Evolutionary conservation across 2,329 filamentous ascomycete genomes (phyloP).

Genomic region (Pseudogymnoascus sp.): DNA sequence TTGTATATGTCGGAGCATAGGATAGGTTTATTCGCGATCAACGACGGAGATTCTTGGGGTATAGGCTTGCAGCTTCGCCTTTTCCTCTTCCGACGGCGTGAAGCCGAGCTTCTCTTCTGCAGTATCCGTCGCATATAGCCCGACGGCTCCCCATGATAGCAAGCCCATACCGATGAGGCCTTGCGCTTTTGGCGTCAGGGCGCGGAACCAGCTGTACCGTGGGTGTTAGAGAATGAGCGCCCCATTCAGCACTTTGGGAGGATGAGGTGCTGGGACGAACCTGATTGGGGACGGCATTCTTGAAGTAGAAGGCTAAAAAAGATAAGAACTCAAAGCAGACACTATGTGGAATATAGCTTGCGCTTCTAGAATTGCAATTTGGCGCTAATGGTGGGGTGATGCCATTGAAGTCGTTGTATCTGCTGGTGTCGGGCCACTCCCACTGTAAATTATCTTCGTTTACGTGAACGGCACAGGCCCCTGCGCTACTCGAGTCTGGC

Average conservation of each 20-base stretch:
- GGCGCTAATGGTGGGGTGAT: slow-evolving; percentile 3
- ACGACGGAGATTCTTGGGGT: slow-evolving; percentile 56
- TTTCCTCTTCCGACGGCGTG: slow-evolving; percentile 65
- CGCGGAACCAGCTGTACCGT: slow-evolving; percentile 55
- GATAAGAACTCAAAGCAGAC: neutral
- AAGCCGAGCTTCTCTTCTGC: slow-evolving; percentile 68
- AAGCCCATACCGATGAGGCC: slow-evolving; percentile 65
- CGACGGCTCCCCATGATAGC: slow-evolving; percentile 67
- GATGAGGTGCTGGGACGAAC: neutral
- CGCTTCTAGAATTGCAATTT: neutral
- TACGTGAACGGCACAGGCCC: slow-evolving; percentile 3
- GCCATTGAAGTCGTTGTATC: neutral
- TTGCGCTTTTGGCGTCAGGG: slow-evolving; percentile 62
- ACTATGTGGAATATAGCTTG: neutral
- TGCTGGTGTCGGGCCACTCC: neutral
- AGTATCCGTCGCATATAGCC: slow-evolving; percentile 64
- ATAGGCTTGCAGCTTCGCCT: slow-evolving; percentile 53
- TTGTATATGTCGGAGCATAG: neutral
- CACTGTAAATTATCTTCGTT: slow-evolving; percentile 4
- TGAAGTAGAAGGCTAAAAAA: neutral
- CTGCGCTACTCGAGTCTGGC: neutral
- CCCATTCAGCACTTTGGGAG: neutral
- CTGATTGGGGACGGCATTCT: slow-evolving; percentile 9
- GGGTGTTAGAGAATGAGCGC: too few relatives aligned
- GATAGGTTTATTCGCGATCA: slow-evolving; percentile 36